Evolutionary conservation across 331 rosid genomes (phyloP).

Genomic region (Acacia concinna): DNA sequence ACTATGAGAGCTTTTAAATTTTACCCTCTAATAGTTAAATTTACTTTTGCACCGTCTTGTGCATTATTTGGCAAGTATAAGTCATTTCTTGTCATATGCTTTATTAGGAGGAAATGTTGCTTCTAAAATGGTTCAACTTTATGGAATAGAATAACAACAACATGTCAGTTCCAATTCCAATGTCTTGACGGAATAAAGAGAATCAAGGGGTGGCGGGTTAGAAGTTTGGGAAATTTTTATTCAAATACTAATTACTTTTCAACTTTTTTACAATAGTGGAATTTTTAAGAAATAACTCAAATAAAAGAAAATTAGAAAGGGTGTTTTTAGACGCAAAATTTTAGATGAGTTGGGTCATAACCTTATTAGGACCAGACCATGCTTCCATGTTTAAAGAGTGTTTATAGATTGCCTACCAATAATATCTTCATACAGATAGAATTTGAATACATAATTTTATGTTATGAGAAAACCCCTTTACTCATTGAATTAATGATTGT

Average conservation of each 20-base stretch:
- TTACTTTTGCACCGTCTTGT: slow-evolving; percentile 12
- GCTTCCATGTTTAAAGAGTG: too few species aligned
- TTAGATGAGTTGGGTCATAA: too few species aligned
- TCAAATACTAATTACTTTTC: neutral
- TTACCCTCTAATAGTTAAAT: slow-evolving; percentile 17
- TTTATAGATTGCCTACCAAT: too few species aligned
- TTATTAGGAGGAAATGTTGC: slow-evolving; percentile 29
- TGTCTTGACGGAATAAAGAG: neutral
- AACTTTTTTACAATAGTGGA: neutral
- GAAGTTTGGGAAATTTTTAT: neutral
- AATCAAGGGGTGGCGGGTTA: neutral
- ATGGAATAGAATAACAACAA: slow-evolving; percentile 22
- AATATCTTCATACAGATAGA: too few species aligned
- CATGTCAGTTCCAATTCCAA: slow-evolving; percentile 18
- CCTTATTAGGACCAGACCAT: too few species aligned
- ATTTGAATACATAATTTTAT: too few species aligned
- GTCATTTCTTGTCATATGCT: slow-evolving; percentile 26
- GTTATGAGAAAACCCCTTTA: too few species aligned
- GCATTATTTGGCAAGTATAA: slow-evolving; percentile 29
- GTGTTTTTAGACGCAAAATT: too few species aligned
- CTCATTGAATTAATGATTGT: too few species aligned
- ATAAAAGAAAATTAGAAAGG: neutral
- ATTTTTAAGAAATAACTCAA: neutral
- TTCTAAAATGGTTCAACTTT: slow-evolving; percentile 36
- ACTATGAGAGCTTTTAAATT: neutral